phyloP scores from a whole-genome alignment of 2,329 filamentous ascomycete species.

The Colletotrichum lupini region DNA sequence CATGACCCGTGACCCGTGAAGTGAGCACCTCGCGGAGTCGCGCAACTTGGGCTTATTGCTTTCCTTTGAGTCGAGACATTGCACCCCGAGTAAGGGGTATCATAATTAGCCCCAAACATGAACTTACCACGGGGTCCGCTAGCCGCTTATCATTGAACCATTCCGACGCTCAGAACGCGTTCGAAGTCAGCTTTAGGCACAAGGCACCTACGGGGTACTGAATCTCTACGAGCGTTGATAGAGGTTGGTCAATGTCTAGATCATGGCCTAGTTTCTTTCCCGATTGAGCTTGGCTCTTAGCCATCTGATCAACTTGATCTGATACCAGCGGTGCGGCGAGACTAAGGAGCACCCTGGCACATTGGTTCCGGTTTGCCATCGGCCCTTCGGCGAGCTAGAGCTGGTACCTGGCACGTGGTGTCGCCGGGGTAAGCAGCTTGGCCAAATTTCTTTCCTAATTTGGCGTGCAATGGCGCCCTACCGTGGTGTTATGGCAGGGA shows the following conservation, averaged over 20 bases:
- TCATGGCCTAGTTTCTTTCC: constrained; percentile 12
- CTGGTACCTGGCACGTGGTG: not conserved
- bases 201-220: not conserved
- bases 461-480: not conserved
- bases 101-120: too few species aligned
- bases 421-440: not conserved
- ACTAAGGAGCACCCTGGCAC: not conserved
- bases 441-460: not conserved
- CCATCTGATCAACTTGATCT: not conserved
- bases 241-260: not conserved
- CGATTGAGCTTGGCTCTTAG: not conserved
- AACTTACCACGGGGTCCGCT: too few species aligned
- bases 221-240: not conserved
- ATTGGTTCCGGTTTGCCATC: not conserved
- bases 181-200: not conserved
- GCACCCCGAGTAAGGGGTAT: too few species aligned
- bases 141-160: too few species aligned
- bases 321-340: not conserved
- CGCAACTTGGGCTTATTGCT: too few species aligned
- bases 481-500: not conserved
- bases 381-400: not conserved
- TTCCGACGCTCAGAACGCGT: too few species aligned
- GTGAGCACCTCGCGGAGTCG: too few species aligned
- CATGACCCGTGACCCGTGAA: too few species aligned
- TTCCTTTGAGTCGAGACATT: too few species aligned